Percentiles rank a stretch among this genome's conserved stretches.
Conservation (phyloP, 2,329 filamentous ascomycete genomes). For the Cladosporium velox region DNA sequence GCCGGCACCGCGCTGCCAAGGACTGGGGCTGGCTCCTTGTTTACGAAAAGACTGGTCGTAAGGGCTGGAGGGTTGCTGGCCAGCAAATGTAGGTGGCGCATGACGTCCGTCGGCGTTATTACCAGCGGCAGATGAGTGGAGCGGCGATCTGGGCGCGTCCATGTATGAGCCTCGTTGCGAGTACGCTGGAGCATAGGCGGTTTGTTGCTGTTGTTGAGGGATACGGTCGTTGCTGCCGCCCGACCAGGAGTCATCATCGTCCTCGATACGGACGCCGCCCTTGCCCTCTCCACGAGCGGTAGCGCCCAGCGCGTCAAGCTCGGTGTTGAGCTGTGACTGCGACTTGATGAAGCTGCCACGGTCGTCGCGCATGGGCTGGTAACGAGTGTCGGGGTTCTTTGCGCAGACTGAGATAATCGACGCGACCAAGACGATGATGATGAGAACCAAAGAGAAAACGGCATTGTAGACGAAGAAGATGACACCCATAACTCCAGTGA, state of each 20-base stretch:
- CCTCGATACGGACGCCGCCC: slow-evolving; percentile 62
- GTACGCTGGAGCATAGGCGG: slow-evolving; percentile 16
- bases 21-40: slow-evolving; percentile 56
- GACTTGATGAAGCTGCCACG: slow-evolving; percentile 98
- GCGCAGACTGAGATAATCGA: slow-evolving; percentile 79
- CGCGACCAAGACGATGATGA: slow-evolving; percentile 78
- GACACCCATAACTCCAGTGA: slow-evolving; percentile 85
- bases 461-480: slow-evolving; percentile 88
- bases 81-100: slow-evolving; percentile 23
- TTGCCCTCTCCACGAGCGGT: slow-evolving; percentile 78
- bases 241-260: slow-evolving; percentile 69
- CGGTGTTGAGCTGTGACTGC: slow-evolving; percentile 81
- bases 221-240: slow-evolving; percentile 51
- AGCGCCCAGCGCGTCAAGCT: slow-evolving; percentile 84
- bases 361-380: slow-evolving; percentile 96
- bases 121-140: slow-evolving; percentile 22
- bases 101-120: slow-evolving; percentile 22
- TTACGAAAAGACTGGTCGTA: slow-evolving; percentile 29
- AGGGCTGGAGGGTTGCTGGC: slow-evolving; percentile 1
- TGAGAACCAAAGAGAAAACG: slow-evolving; percentile 75
- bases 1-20: slow-evolving; percentile 66
- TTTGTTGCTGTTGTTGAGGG: slow-evolving; percentile 15
- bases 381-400: slow-evolving; percentile 92
- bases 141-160: slow-evolving; percentile 25
- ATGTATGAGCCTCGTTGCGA: slow-evolving; percentile 13